Conservation (phyloP, 805 yeast species). For the baker's yeast (Saccharomyces cerevisiae) region DNA sequence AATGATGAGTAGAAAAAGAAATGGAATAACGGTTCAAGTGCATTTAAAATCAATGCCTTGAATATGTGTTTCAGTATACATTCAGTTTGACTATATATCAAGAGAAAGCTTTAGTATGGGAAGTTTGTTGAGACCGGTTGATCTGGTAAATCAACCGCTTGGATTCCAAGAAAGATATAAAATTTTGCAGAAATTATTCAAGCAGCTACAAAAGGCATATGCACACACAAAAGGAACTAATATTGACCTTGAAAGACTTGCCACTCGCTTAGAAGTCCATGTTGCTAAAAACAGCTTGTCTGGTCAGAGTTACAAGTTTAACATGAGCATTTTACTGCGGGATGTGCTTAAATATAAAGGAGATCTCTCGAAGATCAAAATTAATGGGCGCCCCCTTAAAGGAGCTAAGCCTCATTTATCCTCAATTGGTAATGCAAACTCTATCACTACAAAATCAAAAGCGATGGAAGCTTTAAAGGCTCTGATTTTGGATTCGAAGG, state of each 20-base stretch:
- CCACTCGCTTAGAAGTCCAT: constrained; percentile 21
- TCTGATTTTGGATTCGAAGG: constrained; percentile 12
- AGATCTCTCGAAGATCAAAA: constrained; percentile 16
- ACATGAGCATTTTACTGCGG: constrained; percentile 25
- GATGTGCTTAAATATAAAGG: constrained; percentile 26
- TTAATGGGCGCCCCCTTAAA: constrained; percentile 17
- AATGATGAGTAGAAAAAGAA: neutral
- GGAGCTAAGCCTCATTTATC: neutral
- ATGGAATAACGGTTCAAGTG: neutral
- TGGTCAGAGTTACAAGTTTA: constrained; percentile 26
- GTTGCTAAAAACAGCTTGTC: constrained; percentile 23
- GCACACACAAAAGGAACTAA: constrained; percentile 9
- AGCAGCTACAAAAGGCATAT: constrained; percentile 11
- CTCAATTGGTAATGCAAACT: constrained; percentile 1
- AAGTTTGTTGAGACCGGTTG: constrained; percentile 21
- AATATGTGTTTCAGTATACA: neutral
- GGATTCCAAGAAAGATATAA: constrained; percentile 28
- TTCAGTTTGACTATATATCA: neutral
- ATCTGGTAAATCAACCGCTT: constrained; percentile 24
- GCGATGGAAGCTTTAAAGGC: constrained; percentile 15
- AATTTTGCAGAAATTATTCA: constrained; percentile 23
- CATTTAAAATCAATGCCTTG: neutral
- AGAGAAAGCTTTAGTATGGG: neutral
- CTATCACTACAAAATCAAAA: constrained; percentile 6
- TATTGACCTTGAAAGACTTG: constrained; percentile 12